phyloP scores from a whole-genome alignment of 139 green algal species.

The Closterium sp. region DNA sequence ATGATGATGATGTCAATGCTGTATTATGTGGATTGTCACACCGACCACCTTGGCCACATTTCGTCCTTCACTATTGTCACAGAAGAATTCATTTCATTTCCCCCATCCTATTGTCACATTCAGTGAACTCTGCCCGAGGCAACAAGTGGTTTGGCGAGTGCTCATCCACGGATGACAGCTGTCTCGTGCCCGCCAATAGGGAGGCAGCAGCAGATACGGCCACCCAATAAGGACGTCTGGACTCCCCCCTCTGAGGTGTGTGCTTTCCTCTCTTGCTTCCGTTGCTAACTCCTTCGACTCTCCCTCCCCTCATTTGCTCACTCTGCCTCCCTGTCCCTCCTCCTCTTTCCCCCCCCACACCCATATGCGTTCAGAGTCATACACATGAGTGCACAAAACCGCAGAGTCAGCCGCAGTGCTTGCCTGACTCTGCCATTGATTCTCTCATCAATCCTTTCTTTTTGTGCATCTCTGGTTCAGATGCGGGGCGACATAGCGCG shows the following conservation, averaged over 20 bases:
- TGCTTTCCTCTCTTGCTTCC: not conserved
- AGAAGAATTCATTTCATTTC: no score
- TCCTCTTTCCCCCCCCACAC: not conserved
- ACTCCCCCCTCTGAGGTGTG: constrained; percentile 14
- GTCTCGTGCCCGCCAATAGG: constrained; percentile 18
- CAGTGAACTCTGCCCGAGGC: constrained; percentile 34
- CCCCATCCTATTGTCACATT: not conserved
- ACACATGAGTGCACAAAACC: not conserved
- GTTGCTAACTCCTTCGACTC: not conserved
- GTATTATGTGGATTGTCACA: no score
- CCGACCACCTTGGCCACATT: no score
- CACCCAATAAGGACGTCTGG: constrained; percentile 20
- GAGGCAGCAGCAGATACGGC: constrained; percentile 27
- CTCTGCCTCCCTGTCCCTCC: not conserved
- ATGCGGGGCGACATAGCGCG: constrained; percentile 44
- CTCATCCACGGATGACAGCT: not conserved
- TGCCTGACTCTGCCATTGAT: not conserved
- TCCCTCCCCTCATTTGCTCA: not conserved
- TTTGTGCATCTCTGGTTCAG: constrained; percentile 4
- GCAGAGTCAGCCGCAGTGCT: not conserved
- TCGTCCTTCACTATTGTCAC: no score
- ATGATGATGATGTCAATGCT: no score
- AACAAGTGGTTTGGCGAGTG: constrained; percentile 40
- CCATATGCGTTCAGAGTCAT: not conserved
- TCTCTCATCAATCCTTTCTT: not conserved